Conservation (phyloP, 169 alveolate genomes). For the Plasmodium gallinaceum region DNA sequence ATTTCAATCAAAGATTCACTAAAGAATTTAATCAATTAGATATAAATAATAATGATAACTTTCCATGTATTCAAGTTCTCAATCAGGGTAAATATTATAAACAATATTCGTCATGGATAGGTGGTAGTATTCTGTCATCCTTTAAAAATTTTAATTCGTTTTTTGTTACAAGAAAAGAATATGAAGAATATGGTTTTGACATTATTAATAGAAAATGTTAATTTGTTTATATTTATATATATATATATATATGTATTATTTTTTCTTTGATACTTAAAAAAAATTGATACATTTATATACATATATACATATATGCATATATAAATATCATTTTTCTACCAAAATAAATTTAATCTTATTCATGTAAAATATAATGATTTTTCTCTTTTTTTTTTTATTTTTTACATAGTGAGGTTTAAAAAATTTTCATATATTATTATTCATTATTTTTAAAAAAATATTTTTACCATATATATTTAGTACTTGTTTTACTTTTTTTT, state of each 20-base stretch:
- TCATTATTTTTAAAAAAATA: too few species aligned
- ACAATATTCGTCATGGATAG: slow-evolving; percentile 71
- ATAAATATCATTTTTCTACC: not conserved
- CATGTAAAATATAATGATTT: not conserved
- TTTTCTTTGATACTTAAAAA: not conserved
- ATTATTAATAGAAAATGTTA: slow-evolving; percentile 49
- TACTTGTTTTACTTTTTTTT: too few species aligned
- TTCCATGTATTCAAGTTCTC: slow-evolving; percentile 23
- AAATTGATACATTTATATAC: not conserved
- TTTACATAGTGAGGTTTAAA: too few species aligned
- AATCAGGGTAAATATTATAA: slow-evolving; percentile 31
- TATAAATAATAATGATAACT: not conserved
- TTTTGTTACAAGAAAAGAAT: slow-evolving; percentile 56
- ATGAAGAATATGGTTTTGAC: slow-evolving; percentile 61
- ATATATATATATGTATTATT: not conserved
- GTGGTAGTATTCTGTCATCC: slow-evolving; percentile 57
- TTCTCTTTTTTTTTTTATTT: too few species aligned
- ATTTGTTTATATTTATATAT: not conserved
- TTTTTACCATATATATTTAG: too few species aligned
- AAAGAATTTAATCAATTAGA: slow-evolving; percentile 54
- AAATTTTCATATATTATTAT: too few species aligned
- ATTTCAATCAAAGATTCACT: slow-evolving; percentile 38
- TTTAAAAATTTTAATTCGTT: slow-evolving; percentile 64
- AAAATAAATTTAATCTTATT: not conserved
- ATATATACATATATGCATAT: not conserved